Evolutionary conservation across 208 protist genomes (phyloP), one percentile per base, ranked within the genome.

Genomic region (Trypanosoma rangeli): DNA sequence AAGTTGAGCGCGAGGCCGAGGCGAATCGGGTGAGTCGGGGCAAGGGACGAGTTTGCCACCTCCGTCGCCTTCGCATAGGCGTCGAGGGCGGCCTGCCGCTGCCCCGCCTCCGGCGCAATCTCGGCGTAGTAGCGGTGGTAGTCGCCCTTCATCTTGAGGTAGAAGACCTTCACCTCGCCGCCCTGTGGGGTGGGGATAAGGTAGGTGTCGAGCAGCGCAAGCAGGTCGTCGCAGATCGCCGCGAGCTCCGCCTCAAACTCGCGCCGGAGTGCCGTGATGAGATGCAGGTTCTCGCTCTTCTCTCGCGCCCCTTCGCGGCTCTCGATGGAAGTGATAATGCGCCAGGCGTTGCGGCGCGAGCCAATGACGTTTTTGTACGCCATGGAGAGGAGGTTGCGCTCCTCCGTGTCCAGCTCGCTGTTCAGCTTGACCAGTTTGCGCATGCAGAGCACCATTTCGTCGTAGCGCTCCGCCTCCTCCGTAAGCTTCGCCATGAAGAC

Each of bases 321-420:
- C 84, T 99, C 98, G 66, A 99, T 98, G 33, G 94, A 96, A 35
- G 93, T 98, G 62, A 99, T 95, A 57, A 99, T 98, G 74, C 99
- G 92, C 97, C 98, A 99, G 48, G 98, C 97, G 46, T 99, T 98
- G 74, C 99, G 98, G 68, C 98, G 94, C 33, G 97, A 83, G 75
- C 98, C 98, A 78, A 99, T 98, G 42, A 99, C 97, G 79, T 99
- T 99, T 86, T 99, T 99, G 93, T 99, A 99, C 7, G 99, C 99
- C 61, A 99, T 98, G 29, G 98, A 99, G 37, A 99, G 91, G 8
- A 99, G 89, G 82, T 99, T 99, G 75, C 99, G 90, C 89, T 99
- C 99, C 83, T 99, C 99, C 81, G 97, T 94, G 61, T 97, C 95
- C 16, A 99, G 95, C 82, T 99, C 98, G 70, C 86, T 84, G 86